phyloP scores from a whole-genome alignment of 768 basidiomycete species.

The Lentinula guzmanii region DNA sequence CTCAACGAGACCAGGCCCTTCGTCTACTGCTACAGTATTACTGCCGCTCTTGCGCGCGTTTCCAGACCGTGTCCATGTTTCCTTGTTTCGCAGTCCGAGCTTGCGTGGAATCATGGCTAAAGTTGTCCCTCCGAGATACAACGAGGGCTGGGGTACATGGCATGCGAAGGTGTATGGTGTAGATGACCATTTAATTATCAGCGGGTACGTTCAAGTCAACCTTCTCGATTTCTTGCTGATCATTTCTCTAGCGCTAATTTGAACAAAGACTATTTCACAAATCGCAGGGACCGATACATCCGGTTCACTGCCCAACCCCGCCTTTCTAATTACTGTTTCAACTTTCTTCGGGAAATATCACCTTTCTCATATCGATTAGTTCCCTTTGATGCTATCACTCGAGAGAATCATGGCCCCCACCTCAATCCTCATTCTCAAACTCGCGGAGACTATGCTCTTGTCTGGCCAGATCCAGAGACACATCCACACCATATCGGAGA shows the following conservation, averaged over 20 bases:
- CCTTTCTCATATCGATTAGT: conserved; percentile 65
- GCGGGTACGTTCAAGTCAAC: conserved; percentile 53
- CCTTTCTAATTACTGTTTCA: conserved; percentile 79
- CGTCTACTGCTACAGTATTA: conserved; percentile 62
- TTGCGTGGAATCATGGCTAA: conserved; percentile 68
- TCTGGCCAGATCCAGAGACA: conserved; percentile 60
- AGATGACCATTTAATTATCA: conserved; percentile 89
- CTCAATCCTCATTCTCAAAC: conserved; percentile 20
- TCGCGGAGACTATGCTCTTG: conserved; percentile 42
- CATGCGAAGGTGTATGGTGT: conserved; percentile 94
- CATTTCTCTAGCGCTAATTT: conserved; percentile 72
- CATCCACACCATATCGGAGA: conserved; percentile 68
- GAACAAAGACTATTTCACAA: conserved; percentile 87
- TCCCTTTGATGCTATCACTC: conserved; percentile 14
- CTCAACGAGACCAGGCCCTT: conserved; percentile 66
- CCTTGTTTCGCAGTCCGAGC: conserved; percentile 85
- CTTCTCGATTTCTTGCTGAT: background rate
- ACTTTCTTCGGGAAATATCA: conserved; percentile 64
- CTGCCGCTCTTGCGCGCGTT: conserved; percentile 55
- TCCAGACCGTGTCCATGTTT: conserved; percentile 66
- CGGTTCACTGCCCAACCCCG: conserved; percentile 55
- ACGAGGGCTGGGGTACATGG: conserved; percentile 99
- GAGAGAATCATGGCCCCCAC: background rate
- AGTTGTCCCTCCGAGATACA: conserved; percentile 85
- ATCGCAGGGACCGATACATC: conserved; percentile 93